Conservation (phyloP, 176 grass and related monocot species). For the Metroxylon sagu region DNA sequence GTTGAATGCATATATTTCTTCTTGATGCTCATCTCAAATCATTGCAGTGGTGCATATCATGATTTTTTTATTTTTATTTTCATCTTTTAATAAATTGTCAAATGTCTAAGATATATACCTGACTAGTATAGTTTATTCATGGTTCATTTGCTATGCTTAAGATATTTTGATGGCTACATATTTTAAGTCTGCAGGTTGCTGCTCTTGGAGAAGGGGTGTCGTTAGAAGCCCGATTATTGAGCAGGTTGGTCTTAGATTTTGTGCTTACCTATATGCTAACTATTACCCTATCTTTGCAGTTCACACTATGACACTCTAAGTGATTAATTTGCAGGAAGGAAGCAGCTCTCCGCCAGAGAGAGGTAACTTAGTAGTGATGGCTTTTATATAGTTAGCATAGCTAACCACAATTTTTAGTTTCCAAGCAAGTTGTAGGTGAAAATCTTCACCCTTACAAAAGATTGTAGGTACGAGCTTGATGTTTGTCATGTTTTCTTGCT, state of each 20-base stretch:
- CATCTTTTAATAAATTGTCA: neutral
- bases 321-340: conserved; percentile 78
- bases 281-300: conserved; percentile 6
- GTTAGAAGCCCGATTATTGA: conserved; percentile 87
- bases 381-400: too few species aligned
- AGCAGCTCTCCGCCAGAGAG: conserved; percentile 90
- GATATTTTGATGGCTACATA: neutral
- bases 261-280: conserved; percentile 21
- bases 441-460: too few species aligned
- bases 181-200: conserved; percentile 68
- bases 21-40: too few species aligned
- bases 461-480: too few species aligned
- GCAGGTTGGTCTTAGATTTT: conserved; percentile 51
- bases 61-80: neutral
- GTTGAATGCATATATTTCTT: too few species aligned
- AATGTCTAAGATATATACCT: neutral
- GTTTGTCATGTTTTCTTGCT: too few species aligned
- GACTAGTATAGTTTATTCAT: too few species aligned
- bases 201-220: conserved; percentile 97
- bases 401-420: too few species aligned
- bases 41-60: too few species aligned
- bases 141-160: too few species aligned
- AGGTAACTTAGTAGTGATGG: conserved; percentile 39
- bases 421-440: too few species aligned
- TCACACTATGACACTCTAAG: conserved; percentile 26